Conservation (phyloP, 2,329 filamentous ascomycete species). For the Pestalotiopsis sp. region DNA sequence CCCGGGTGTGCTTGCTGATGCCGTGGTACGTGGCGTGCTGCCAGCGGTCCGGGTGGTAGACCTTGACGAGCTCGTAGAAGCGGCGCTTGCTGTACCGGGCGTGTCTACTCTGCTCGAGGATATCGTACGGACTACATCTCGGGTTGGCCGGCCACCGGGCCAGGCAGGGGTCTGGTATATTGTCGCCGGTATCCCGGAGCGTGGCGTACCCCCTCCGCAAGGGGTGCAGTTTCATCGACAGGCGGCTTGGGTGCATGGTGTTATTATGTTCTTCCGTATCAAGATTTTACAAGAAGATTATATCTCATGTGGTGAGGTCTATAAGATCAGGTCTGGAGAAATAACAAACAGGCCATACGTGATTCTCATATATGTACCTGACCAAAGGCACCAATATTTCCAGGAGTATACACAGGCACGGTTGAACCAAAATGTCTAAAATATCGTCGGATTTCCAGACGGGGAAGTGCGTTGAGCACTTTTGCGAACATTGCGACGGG, state of each 20-base stretch:
- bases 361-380: too few species aligned
- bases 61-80: constrained; percentile 14
- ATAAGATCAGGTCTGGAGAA: too few species aligned
- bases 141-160: constrained; percentile 5
- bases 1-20: constrained; percentile 43
- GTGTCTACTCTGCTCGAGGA: constrained; percentile 5
- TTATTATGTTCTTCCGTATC: not conserved
- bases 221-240: not conserved
- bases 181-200: not conserved
- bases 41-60: constrained; percentile 16
- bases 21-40: constrained; percentile 1
- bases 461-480: not conserved
- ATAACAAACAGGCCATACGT: too few species aligned
- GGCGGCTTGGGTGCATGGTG: not conserved
- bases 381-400: too few species aligned
- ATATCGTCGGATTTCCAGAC: not conserved
- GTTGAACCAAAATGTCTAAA: too few species aligned
- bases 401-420: too few species aligned
- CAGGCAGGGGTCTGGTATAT: not conserved
- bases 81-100: constrained; percentile 7
- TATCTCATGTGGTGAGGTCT: too few species aligned
- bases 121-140: not conserved
- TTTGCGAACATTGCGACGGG: not conserved
- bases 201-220: not conserved
- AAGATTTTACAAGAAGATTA: not conserved